Conservation (phyloP, 2,329 filamentous ascomycete species). For the Colletotrichum plurivorum region DNA sequence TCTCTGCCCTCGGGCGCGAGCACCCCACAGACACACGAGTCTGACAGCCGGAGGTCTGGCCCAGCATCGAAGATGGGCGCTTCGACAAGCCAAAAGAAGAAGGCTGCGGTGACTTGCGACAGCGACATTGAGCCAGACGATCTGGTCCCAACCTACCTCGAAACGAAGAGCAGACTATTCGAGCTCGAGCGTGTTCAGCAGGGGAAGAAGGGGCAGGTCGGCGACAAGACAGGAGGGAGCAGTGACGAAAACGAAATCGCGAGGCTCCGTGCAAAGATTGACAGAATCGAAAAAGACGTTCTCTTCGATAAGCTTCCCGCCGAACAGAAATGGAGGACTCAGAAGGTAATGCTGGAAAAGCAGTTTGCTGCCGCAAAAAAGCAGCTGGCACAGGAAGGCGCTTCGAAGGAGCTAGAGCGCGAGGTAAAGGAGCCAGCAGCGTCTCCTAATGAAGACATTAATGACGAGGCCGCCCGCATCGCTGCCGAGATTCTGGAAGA, state of each 20-base stretch:
- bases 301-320: conserved; percentile 79
- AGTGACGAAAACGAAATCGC: conserved; percentile 68
- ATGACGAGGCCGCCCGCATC: conserved; percentile 70
- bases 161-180: conserved; percentile 79
- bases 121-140: conserved; percentile 83
- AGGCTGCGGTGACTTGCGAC: conserved; percentile 67
- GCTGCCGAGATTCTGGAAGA: conserved; percentile 71
- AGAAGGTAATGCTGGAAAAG: conserved; percentile 72
- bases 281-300: conserved; percentile 82
- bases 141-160: conserved; percentile 82
- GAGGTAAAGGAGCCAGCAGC: conserved; percentile 42
- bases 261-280: conserved; percentile 80
- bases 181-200: conserved; percentile 67
- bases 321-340: conserved; percentile 75
- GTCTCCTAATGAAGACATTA: conserved; percentile 62
- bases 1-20: conserved; percentile 64
- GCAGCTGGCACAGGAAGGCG: conserved; percentile 51
- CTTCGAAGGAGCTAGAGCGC: conserved; percentile 41
- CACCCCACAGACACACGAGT: conserved; percentile 61
- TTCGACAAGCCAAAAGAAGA: conserved; percentile 54
- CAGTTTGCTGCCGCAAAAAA: conserved; percentile 68
- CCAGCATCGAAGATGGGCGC: conserved; percentile 39
- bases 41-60: conserved; percentile 38
- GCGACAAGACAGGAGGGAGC: conserved; percentile 50
- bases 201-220: conserved; percentile 58